These are phyloP conservation scores for Gossypium arboreum DNA, from an alignment of 345 rosid species.

Conservation along the genomic window DNA sequence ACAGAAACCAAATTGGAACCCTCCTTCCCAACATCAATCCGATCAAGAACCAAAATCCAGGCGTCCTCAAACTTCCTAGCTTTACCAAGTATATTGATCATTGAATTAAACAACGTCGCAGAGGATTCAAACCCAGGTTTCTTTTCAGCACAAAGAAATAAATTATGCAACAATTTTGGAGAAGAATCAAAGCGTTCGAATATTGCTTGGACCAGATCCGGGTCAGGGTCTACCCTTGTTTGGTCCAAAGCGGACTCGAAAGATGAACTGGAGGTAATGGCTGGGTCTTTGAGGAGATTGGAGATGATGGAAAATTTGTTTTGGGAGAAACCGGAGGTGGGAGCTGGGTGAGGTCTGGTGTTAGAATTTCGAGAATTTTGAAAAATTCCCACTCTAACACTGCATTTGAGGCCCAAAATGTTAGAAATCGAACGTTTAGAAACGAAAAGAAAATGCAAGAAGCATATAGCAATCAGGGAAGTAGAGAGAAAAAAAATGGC, in stretches of 20 bases:
- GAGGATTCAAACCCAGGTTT: constrained; percentile 47
- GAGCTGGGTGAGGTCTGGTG: constrained; percentile 15
- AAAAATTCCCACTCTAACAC: no score
- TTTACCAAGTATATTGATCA: constrained; percentile 58
- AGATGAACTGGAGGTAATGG: constrained; percentile 30
- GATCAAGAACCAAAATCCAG: constrained; percentile 64
- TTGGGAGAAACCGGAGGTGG: constrained; percentile 26
- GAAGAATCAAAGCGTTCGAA: constrained; percentile 61
- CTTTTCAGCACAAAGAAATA: constrained; percentile 78
- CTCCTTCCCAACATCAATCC: constrained; percentile 27
- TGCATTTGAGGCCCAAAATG: not conserved
- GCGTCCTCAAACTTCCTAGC: constrained; percentile 67
- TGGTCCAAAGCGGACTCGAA: constrained; percentile 51
- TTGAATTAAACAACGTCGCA: constrained; percentile 38
- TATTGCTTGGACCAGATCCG: constrained; percentile 39
- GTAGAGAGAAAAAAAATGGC: constrained; percentile 29
- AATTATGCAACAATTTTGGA: constrained; percentile 53
- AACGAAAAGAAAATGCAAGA: not conserved
- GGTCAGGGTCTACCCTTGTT: constrained; percentile 47
- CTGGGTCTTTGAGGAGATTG: constrained; percentile 45
- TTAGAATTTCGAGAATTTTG: not conserved
- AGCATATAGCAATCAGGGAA: not conserved
- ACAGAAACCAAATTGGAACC: constrained; percentile 44
- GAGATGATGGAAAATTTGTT: constrained; percentile 44
- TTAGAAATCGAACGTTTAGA: not conserved